Percentiles rank a stretch among this genome's conserved stretches.
Evolutionary conservation across 148 eudicot genomes (phyloP).

Genomic region (Rhododendron kiyosumense): DNA sequence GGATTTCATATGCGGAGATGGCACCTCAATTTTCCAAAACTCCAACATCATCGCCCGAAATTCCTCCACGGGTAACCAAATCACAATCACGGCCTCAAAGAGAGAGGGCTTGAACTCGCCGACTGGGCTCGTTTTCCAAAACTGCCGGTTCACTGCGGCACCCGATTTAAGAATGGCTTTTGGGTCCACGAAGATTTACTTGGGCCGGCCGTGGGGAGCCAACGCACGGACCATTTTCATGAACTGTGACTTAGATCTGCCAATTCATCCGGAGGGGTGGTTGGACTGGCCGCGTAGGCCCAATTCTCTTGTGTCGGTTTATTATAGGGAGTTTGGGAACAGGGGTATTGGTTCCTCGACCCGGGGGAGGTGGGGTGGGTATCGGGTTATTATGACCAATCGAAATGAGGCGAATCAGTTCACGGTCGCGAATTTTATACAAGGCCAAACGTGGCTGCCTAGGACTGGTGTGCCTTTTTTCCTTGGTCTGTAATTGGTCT

Average conservation of each 20-base stretch:
- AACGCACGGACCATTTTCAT: constrained; percentile 47
- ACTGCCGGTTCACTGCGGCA: constrained; percentile 17
- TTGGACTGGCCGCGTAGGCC: constrained; percentile 42
- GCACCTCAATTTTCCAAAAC: constrained; percentile 58
- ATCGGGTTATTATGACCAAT: too few relatives aligned
- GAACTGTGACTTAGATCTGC: constrained; percentile 27
- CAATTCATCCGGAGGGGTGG: constrained; percentile 50
- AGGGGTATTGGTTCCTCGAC: too few relatives aligned
- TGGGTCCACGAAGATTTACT: constrained; percentile 21
- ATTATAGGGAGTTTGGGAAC: too few relatives aligned
- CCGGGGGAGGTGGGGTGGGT: too few relatives aligned
- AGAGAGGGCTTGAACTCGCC: constrained; percentile 32
- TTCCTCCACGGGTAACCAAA: constrained; percentile 28
- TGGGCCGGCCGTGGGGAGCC: constrained; percentile 77
- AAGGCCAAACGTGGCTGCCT: too few relatives aligned
- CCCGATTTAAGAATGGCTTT: not conserved
- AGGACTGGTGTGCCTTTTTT: too few relatives aligned
- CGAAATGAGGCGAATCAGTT: too few relatives aligned
- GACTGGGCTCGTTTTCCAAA: constrained; percentile 61
- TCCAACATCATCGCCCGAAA: constrained; percentile 41
- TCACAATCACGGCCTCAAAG: constrained; percentile 39
- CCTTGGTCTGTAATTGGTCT: too few relatives aligned
- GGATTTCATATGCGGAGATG: constrained; percentile 74
- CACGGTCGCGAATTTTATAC: too few relatives aligned
- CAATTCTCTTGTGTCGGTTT: too few relatives aligned